A percentile compares a stretch with the other conserved stretches of the same genome.
Conservation (phyloP, 1,139 yeast species). For the Nakaseomyces sp. region DNA sequence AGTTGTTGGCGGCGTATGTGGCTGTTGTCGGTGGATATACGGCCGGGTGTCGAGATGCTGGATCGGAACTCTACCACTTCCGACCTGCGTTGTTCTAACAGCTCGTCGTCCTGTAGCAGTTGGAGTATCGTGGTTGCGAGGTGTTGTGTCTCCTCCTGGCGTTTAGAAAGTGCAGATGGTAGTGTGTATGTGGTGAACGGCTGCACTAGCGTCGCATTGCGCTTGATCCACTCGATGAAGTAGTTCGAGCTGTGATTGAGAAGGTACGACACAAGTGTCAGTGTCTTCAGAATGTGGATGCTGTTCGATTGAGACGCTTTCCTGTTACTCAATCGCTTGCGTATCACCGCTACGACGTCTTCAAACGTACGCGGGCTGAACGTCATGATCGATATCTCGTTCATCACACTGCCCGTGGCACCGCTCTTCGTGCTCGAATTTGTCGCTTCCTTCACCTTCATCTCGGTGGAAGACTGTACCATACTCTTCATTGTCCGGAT, state of each 20-base stretch:
- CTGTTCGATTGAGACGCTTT: slow-evolving; percentile 23
- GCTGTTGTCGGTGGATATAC: slow-evolving; percentile 29
- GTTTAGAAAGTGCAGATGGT: slow-evolving; percentile 13
- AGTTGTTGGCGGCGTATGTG: slow-evolving; percentile 8
- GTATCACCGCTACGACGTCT: slow-evolving; percentile 24
- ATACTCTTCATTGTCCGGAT: slow-evolving; percentile 23
- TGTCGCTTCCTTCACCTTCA: slow-evolving; percentile 26
- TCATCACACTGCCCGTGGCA: slow-evolving; percentile 29
- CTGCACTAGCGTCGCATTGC: slow-evolving; percentile 17
- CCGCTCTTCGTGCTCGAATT: slow-evolving; percentile 26
- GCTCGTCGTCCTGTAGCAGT: slow-evolving; percentile 20
- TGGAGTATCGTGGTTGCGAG: slow-evolving; percentile 16
- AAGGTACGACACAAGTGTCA: slow-evolving; percentile 25
- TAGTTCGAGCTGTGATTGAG: slow-evolving; percentile 28
- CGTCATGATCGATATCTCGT: slow-evolving; percentile 28
- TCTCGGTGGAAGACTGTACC: slow-evolving; percentile 26
- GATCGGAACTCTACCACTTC: slow-evolving; percentile 27
- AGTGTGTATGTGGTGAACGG: slow-evolving; percentile 14
- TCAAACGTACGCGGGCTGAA: slow-evolving; percentile 27
- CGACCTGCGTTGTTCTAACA: slow-evolving; percentile 22
- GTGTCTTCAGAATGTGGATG: slow-evolving; percentile 25
- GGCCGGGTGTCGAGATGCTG: slow-evolving; percentile 30
- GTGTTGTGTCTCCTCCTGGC: slow-evolving; percentile 20
- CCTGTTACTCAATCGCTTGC: slow-evolving; percentile 20
- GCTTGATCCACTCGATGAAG: slow-evolving; percentile 25